Conservation (phyloP, 1,284 basidiomycete species). For the Pascua sp. region DNA sequence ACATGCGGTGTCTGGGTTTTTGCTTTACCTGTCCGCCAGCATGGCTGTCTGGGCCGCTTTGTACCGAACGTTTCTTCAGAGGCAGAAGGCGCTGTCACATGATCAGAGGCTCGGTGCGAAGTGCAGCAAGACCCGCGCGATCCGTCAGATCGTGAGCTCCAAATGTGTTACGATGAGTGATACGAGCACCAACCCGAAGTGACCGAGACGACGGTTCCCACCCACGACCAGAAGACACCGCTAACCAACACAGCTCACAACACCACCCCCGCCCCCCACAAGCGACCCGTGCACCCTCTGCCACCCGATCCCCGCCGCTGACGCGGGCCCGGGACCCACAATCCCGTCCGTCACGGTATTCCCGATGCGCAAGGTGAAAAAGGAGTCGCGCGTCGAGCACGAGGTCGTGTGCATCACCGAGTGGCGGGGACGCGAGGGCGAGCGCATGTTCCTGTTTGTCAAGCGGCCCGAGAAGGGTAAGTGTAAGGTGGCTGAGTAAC, state of each 20-base stretch:
- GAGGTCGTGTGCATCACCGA: constrained; percentile 82
- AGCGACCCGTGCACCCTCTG: constrained; percentile 72
- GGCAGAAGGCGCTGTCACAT: too few species aligned
- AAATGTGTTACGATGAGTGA: constrained; percentile 1
- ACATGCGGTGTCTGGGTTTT: too few species aligned
- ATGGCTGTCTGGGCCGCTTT: too few species aligned
- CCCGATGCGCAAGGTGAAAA: constrained; percentile 82
- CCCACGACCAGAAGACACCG: too few species aligned
- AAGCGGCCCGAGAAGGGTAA: constrained; percentile 78
- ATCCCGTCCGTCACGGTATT: constrained; percentile 61
- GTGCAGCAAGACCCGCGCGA: too few species aligned
- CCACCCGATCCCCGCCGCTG: constrained; percentile 56
- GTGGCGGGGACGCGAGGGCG: constrained; percentile 56
- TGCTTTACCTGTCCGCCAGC: too few species aligned
- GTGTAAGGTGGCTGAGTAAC: too few species aligned
- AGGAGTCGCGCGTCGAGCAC: constrained; percentile 77
- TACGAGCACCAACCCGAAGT: background rate
- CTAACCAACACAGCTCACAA: constrained; percentile 11
- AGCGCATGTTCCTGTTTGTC: constrained; percentile 64
- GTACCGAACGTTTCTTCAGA: too few species aligned
- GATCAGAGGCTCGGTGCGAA: too few species aligned
- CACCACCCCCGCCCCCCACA: constrained; percentile 24
- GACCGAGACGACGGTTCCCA: too few species aligned
- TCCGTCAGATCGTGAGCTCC: background rate
- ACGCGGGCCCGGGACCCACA: background rate